Conservation (phyloP, 2,329 filamentous ascomycete genomes). For the Microdochium trichocladiopsis region DNA sequence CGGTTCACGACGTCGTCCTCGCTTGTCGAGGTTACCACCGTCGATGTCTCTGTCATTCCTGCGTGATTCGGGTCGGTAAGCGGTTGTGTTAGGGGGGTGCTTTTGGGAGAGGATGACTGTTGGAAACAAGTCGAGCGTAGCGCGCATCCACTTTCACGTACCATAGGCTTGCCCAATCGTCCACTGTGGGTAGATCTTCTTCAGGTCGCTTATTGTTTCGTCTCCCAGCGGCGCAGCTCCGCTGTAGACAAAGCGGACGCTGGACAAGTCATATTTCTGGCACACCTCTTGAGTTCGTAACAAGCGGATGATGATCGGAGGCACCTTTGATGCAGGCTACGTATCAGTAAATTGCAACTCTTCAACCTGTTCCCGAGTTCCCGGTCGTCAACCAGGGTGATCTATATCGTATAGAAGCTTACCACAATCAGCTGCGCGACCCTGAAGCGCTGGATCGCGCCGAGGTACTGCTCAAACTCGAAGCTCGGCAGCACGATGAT, state of each 20-base stretch:
- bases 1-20: conserved; percentile 62
- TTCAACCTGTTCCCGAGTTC: neutral
- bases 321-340: conserved; percentile 43
- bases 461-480: conserved; percentile 55
- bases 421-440: conserved; percentile 60
- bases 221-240: conserved; percentile 73
- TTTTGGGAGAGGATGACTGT: too few species aligned
- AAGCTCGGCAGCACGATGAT: conserved; percentile 69
- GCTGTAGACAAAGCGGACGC: conserved; percentile 58
- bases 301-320: conserved; percentile 75
- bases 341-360: neutral
- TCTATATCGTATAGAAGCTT: conserved; percentile 16
- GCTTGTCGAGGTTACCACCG: conserved; percentile 56
- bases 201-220: conserved; percentile 57
- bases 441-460: conserved; percentile 58
- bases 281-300: conserved; percentile 55
- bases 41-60: conserved; percentile 72
- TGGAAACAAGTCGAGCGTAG: neutral
- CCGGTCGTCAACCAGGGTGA: too few species aligned
- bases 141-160: conserved; percentile 12
- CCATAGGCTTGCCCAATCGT: conserved; percentile 63
- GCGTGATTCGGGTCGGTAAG: neutral
- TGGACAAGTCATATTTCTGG: conserved; percentile 64
- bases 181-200: conserved; percentile 39
- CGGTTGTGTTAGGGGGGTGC: too few species aligned